Percentiles rank a stretch among this genome's conserved stretches.
Evolutionary conservation across 495 filamentous ascomycete species (phyloP).

Genomic region (Penicillium samsonianum): DNA sequence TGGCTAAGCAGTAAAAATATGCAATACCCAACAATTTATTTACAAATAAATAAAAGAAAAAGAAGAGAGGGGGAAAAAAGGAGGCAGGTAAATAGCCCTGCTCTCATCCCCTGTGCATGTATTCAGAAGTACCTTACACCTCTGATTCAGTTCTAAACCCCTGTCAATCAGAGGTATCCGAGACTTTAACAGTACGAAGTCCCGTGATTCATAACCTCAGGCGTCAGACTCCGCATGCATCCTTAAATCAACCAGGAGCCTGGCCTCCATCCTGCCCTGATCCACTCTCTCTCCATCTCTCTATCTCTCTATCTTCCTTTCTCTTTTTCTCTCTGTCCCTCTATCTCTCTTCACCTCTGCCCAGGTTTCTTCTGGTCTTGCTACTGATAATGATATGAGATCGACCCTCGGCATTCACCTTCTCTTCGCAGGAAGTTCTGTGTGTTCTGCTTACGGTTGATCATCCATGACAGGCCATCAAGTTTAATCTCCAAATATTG

Average conservation of each 20-base stretch:
- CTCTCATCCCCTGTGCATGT: not conserved
- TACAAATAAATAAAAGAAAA: not conserved
- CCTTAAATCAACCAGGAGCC: slow-evolving; percentile 9
- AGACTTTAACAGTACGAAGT: slow-evolving; percentile 10
- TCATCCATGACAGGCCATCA: slow-evolving; percentile 1
- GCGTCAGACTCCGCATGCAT: slow-evolving; percentile 19
- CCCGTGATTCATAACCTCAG: slow-evolving; percentile 16
- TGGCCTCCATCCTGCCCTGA: slow-evolving; percentile 13
- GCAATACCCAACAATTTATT: not conserved
- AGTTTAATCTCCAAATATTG: not conserved
- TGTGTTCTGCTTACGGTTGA: not conserved
- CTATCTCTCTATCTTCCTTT: not conserved
- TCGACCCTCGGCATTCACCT: not conserved
- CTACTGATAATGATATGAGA: slow-evolving; percentile 15
- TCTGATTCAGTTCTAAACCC: too few relatives aligned
- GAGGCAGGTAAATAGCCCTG: not conserved
- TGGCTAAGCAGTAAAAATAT: not conserved
- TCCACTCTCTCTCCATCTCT: slow-evolving; percentile 2
- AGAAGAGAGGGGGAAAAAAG: too few relatives aligned
- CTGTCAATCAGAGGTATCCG: too few relatives aligned
- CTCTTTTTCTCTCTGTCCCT: not conserved
- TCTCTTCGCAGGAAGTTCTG: slow-evolving; percentile 7
- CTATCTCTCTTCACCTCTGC: not conserved
- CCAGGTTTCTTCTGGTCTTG: not conserved
- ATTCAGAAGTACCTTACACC: not conserved